Evolutionary conservation across 1,284 basidiomycete genomes (phyloP).

Genomic region (Violaceomyces palustris): DNA sequence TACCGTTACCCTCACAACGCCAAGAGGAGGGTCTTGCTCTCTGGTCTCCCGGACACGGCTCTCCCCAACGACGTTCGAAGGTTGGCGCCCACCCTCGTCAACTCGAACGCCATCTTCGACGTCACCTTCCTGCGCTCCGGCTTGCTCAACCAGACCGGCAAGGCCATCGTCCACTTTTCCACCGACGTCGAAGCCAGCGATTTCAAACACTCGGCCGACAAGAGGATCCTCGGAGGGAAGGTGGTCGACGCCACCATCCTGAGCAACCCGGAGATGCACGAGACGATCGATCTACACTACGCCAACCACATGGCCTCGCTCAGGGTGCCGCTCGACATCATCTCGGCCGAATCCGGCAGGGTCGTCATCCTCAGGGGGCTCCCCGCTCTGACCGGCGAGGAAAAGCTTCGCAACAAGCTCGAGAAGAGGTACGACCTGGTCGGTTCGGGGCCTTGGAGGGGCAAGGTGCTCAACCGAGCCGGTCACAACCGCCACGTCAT

Average conservation of each 20-base stretch:
- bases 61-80: conserved; percentile 16
- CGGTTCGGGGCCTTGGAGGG: conserved; percentile 19
- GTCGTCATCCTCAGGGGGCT: conserved; percentile 29
- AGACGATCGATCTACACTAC: conserved; percentile 1
- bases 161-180: conserved; percentile 14
- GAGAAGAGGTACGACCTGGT: conserved; percentile 19
- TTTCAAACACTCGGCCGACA: conserved; percentile 6
- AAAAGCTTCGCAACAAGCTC: conserved; percentile 28
- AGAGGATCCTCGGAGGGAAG: conserved; percentile 12
- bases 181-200: conserved; percentile 1
- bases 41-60: conserved; percentile 11
- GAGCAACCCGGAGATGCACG: no score
- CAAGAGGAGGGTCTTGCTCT: conserved; percentile 9
- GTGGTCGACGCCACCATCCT: conserved; percentile 6
- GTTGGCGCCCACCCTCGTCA: conserved; percentile 5
- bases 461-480: conserved; percentile 4
- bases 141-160: conserved; percentile 6
- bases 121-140: conserved; percentile 20
- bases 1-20: no score
- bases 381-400: conserved; percentile 27
- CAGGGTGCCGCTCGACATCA: conserved; percentile 18
- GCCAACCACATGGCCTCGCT: conserved; percentile 4
- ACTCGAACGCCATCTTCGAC: conserved; percentile 8
- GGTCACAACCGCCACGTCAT: conserved; percentile 2
- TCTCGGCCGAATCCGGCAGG: conserved; percentile 23